A percentile compares a stretch with the other conserved stretches of the same genome.
phyloP scores from a whole-genome alignment of 176 grass and related monocot species.

The Puccinellia tenuiflora region DNA sequence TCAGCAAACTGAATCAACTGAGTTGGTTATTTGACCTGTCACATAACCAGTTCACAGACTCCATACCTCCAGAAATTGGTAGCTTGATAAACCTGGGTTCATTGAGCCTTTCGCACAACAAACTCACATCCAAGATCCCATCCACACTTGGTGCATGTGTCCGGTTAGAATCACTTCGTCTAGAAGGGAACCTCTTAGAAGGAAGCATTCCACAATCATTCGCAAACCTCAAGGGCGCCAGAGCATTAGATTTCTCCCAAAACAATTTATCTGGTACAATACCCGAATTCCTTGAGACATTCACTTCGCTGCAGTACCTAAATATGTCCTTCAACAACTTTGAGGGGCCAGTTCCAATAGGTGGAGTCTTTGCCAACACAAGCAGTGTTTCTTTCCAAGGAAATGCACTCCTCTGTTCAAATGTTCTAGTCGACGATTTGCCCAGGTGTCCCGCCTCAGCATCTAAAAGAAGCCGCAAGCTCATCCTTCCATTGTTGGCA shows the following conservation, averaged over 20 bases:
- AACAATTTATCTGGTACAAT: neutral
- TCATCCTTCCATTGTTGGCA: neutral
- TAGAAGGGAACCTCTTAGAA: neutral
- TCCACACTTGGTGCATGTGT: neutral
- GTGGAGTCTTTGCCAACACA: neutral
- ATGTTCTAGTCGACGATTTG: neutral
- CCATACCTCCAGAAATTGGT: neutral
- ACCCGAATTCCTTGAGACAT: neutral
- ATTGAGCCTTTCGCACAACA: neutral
- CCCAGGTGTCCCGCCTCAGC: neutral
- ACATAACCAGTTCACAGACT: neutral
- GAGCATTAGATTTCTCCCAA: neutral
- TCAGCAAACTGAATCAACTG: neutral
- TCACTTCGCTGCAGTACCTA: neutral
- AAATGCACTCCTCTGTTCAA: neutral
- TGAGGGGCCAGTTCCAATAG: neutral
- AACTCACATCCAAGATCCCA: neutral
- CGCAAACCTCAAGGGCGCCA: neutral
- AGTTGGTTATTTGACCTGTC: neutral
- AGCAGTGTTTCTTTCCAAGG: neutral
- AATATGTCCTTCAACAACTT: constrained; percentile 8
- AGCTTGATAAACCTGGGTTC: neutral
- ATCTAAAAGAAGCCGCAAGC: neutral
- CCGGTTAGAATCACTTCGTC: neutral
- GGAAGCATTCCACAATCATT: neutral